Evolutionary conservation across 176 grass and related monocot species (phyloP).

Genomic region (Cymbopogon citratus): DNA sequence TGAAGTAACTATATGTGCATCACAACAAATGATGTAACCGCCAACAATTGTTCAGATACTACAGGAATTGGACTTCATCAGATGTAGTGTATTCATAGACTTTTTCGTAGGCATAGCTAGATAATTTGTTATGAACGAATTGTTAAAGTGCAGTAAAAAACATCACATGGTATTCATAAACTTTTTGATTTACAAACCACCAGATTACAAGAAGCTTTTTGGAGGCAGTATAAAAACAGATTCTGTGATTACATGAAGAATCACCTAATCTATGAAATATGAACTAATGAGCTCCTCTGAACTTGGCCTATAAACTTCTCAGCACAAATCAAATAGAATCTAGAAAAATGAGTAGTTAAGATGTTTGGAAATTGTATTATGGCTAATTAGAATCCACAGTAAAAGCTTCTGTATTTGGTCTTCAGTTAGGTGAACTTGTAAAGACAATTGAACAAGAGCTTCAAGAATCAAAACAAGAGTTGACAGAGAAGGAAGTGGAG

Average conservation of each 20-base stretch:
- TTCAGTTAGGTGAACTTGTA: no score
- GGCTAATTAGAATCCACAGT: slow-evolving; percentile 9
- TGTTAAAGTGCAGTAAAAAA: not conserved
- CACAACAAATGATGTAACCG: not conserved
- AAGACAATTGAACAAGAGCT: no score
- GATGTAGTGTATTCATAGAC: not conserved
- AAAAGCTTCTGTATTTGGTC: no score
- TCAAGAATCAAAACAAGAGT: no score
- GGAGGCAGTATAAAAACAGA: not conserved
- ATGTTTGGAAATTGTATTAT: slow-evolving; percentile 16
- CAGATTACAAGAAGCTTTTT: not conserved
- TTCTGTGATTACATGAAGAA: not conserved
- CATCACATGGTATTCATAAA: not conserved
- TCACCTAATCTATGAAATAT: not conserved
- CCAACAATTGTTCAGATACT: not conserved
- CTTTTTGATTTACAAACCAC: not conserved
- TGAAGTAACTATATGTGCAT: not conserved
- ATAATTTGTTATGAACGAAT: not conserved
- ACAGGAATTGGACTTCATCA: not conserved
- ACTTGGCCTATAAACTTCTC: not conserved
- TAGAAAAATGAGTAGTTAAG: not conserved
- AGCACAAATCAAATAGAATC: slow-evolving; percentile 5
- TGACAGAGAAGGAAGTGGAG: no score
- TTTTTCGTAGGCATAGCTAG: not conserved
- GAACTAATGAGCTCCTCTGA: not conserved